Evolutionary conservation across 73 alveolate genomes (phyloP).

Genomic region (Paramecium pentaurelia): DNA sequence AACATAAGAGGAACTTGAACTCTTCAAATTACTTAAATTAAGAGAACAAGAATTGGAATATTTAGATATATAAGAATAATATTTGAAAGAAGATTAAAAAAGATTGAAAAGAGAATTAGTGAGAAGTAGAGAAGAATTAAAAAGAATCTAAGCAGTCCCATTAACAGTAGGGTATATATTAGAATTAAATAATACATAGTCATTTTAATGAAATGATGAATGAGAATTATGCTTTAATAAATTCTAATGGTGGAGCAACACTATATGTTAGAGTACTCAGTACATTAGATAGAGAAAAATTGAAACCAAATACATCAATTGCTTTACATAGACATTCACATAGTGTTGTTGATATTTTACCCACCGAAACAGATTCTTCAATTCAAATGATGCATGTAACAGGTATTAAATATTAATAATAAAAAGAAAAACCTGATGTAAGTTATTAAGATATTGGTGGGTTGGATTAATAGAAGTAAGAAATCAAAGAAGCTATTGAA

Average conservation of each 20-base stretch:
- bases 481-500: constrained; percentile 99
- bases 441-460: constrained; percentile 98
- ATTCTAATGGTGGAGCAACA: constrained; percentile 95
- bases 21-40: constrained; percentile 88
- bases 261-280: constrained; percentile 97
- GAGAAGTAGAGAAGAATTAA: constrained; percentile 96
- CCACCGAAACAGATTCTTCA: constrained; percentile 97
- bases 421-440: constrained; percentile 99
- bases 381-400: constrained; percentile 88
- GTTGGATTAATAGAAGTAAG: constrained; percentile 98
- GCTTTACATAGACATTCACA: constrained; percentile 99
- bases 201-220: constrained; percentile 98
- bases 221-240: constrained; percentile 96
- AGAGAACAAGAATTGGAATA: constrained; percentile 96
- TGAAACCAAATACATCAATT: constrained; percentile 96
- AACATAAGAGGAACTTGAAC: constrained; percentile 78
- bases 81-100: constrained; percentile 96
- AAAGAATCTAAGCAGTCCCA: constrained; percentile 93
- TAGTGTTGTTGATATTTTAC: constrained; percentile 98
- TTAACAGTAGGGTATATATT: constrained; percentile 74
- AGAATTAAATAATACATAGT: constrained; percentile 54
- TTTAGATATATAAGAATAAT: constrained; percentile 95
- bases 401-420: neutral
- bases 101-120: constrained; percentile 95
- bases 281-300: constrained; percentile 96